phyloP scores from a whole-genome alignment of 495 filamentous ascomycete species.

The Tuber aestivum region DNA sequence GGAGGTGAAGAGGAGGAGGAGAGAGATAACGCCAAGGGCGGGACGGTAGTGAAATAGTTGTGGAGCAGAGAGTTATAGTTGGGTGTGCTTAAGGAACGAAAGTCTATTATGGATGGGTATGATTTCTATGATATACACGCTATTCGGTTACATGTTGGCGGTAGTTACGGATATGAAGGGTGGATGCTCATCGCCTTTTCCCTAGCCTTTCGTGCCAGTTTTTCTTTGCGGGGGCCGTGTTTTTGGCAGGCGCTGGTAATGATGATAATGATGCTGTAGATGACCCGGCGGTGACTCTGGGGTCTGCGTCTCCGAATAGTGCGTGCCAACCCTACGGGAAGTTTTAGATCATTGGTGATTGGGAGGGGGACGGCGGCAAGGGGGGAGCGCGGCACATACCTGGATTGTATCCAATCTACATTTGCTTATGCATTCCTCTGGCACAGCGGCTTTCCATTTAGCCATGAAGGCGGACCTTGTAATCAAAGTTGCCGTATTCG shows the following conservation, averaged over 20 bases:
- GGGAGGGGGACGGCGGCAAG: too few relatives aligned
- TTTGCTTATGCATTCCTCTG: conserved; percentile 19
- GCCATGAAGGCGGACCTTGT: conserved; percentile 17
- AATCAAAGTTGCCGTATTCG: not conserved
- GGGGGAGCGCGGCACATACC: conserved; percentile 12
- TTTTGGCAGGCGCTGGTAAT: not conserved
- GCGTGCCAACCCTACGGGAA: conserved; percentile 27
- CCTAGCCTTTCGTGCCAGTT: conserved; percentile 40
- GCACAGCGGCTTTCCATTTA: conserved; percentile 30
- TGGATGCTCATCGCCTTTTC: conserved; percentile 13
- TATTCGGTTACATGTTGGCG: not conserved
- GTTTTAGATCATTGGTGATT: not conserved
- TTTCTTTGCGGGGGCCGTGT: conserved; percentile 15
- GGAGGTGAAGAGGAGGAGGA: conserved; percentile 78
- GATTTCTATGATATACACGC: not conserved
- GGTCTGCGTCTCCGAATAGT: not conserved
- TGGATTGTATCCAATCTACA: conserved; percentile 34
- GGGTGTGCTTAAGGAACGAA: not conserved
- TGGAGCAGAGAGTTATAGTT: not conserved
- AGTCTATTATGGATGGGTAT: conserved; percentile 1
- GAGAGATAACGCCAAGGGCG: conserved; percentile 69
- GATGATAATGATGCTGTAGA: not conserved
- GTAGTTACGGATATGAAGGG: not conserved
- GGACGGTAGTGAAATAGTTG: conserved; percentile 24
- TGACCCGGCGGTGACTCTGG: not conserved